Conservation (phyloP, 208 protist genomes). For the Balamuthia mandrillaris region DNA sequence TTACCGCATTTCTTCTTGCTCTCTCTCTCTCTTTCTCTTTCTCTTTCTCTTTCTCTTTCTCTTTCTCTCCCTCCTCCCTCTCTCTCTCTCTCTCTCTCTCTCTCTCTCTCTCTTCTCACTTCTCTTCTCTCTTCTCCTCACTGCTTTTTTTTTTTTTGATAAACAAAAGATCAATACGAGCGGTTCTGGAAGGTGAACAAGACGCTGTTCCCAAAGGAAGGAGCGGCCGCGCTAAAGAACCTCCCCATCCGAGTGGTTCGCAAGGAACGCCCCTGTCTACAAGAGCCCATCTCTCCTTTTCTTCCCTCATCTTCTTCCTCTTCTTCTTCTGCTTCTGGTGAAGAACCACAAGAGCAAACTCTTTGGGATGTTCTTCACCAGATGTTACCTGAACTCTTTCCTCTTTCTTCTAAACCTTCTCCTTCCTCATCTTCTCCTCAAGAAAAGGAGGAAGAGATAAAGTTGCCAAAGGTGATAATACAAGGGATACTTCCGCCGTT, state of each 20-base stretch:
- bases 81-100: too few species aligned
- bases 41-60: too few species aligned
- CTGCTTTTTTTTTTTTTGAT: background rate
- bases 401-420: too few species aligned
- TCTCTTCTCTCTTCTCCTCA: too few species aligned
- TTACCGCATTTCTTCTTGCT: too few species aligned
- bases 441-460: background rate
- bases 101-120: too few species aligned
- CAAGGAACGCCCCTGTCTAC: background rate
- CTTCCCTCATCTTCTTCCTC: too few species aligned
- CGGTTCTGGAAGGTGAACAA: constrained; percentile 35
- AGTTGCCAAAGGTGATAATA: background rate
- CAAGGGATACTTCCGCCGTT: background rate
- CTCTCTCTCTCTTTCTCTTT: too few species aligned
- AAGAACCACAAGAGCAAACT: background rate
- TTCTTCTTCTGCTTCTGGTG: too few species aligned
- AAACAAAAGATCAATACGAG: constrained; percentile 9
- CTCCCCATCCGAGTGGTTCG: background rate
- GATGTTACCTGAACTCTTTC: background rate
- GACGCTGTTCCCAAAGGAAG: constrained; percentile 5
- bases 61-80: too few species aligned
- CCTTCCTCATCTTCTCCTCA: too few species aligned
- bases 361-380: constrained; percentile 6
- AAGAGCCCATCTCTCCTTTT: constrained; percentile 10
- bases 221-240: background rate